Evolutionary conservation across 352 stramenopile species (phyloP).

Genomic region (Globisporangium megalacanthum): DNA sequence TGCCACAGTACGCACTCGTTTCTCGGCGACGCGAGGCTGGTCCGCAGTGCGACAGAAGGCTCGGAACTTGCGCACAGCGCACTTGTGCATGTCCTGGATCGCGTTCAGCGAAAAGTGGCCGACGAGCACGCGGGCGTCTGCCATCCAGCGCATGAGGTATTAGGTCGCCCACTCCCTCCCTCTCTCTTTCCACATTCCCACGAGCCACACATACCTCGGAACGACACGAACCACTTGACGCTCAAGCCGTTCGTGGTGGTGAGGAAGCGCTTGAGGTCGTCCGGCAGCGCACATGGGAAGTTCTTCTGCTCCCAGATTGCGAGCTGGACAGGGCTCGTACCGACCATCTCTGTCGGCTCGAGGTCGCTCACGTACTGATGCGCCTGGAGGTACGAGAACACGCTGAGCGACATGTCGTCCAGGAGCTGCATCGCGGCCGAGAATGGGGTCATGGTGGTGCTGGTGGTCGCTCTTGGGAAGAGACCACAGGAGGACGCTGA

Average conservation of each 20-base stretch:
- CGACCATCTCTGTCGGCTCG: slow-evolving; percentile 47
- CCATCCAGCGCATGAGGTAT: too few species aligned
- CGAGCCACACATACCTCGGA: slow-evolving; percentile 25
- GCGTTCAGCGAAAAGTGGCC: slow-evolving; percentile 62
- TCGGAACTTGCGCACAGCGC: slow-evolving; percentile 30
- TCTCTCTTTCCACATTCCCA: not conserved
- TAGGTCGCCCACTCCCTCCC: too few species aligned
- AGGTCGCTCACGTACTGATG: slow-evolving; percentile 49
- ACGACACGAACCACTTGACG: slow-evolving; percentile 63
- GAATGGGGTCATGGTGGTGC: slow-evolving; percentile 1
- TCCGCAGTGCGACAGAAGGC: slow-evolving; percentile 35
- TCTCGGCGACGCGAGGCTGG: slow-evolving; percentile 24
- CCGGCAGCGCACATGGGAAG: slow-evolving; percentile 39
- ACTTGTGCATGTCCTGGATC: slow-evolving; percentile 50
- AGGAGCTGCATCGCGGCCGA: slow-evolving; percentile 17
- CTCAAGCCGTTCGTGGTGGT: slow-evolving; percentile 60
- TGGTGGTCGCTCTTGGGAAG: not conserved
- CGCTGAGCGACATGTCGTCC: slow-evolving; percentile 57
- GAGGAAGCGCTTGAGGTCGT: slow-evolving; percentile 69
- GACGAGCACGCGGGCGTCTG: slow-evolving; percentile 40
- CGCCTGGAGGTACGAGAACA: slow-evolving; percentile 65
- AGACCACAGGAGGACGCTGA: not conserved
- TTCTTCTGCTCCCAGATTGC: slow-evolving; percentile 74
- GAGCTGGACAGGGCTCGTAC: slow-evolving; percentile 43
- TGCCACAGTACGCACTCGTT: slow-evolving; percentile 9